Evolutionary conservation across 768 basidiomycete species (phyloP).

Genomic region (Tubosaeta sp.): DNA sequence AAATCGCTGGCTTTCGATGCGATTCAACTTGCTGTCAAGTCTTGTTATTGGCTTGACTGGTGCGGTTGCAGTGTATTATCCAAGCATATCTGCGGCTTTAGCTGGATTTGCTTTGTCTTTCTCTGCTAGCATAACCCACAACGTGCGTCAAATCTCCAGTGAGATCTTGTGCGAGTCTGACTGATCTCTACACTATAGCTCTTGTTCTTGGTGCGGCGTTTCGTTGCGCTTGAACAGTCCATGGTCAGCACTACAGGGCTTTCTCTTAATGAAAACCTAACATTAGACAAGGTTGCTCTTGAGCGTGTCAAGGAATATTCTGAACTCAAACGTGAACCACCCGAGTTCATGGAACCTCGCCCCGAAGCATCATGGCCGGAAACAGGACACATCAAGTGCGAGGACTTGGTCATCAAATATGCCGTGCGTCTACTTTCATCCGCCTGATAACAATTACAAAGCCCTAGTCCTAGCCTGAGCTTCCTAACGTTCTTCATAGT

Average conservation of each 20-base stretch:
- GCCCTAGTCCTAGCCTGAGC: constrained; percentile 55
- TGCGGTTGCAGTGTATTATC: constrained; percentile 60
- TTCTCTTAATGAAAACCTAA: not conserved
- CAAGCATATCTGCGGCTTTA: constrained; percentile 70
- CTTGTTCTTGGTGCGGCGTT: constrained; percentile 70
- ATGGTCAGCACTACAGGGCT: constrained; percentile 53
- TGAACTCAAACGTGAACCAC: constrained; percentile 68
- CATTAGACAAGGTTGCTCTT: constrained; percentile 56
- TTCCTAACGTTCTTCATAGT: constrained; percentile 80
- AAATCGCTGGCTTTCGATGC: constrained; percentile 85
- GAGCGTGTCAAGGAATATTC: constrained; percentile 93
- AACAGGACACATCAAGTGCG: constrained; percentile 61
- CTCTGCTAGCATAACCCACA: constrained; percentile 67
- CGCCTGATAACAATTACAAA: not conserved
- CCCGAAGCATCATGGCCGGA: constrained; percentile 79
- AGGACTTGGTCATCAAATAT: constrained; percentile 73
- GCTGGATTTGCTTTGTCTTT: constrained; percentile 89
- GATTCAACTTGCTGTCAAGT: constrained; percentile 80
- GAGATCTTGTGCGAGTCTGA: not conserved
- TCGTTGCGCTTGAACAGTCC: constrained; percentile 85
- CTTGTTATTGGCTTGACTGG: constrained; percentile 71
- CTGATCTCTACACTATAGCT: constrained; percentile 36
- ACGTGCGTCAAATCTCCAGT: constrained; percentile 36
- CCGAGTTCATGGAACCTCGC: constrained; percentile 85
- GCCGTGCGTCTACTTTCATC: constrained; percentile 46